phyloP scores from a whole-genome alignment of 2,329 filamentous ascomycete species.

The Trichoderma gracile region DNA sequence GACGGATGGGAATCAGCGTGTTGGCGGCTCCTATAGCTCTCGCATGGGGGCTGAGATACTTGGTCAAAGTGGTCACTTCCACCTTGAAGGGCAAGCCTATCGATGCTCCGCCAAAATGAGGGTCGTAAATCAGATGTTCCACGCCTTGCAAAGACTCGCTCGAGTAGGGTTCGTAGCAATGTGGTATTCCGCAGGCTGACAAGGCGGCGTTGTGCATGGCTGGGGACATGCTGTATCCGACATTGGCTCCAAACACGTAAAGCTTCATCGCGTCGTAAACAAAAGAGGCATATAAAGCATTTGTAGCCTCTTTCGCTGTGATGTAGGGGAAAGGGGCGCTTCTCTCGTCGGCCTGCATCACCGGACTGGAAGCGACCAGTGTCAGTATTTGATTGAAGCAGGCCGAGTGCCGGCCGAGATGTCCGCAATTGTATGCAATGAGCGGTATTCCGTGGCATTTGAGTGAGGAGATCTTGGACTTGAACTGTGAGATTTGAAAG shows the following conservation, averaged over 20 bases:
- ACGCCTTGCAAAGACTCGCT: slow-evolving; percentile 5
- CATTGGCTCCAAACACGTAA: slow-evolving; percentile 18
- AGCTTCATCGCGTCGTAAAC: slow-evolving; percentile 19
- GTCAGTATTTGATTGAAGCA: slow-evolving; percentile 20
- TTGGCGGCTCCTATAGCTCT: slow-evolving; percentile 22
- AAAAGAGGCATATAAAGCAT: slow-evolving; percentile 16
- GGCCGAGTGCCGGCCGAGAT: slow-evolving; percentile 6
- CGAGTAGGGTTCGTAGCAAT: slow-evolving; percentile 12
- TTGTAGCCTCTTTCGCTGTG: slow-evolving; percentile 17
- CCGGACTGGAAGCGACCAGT: slow-evolving; percentile 1
- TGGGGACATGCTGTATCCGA: slow-evolving; percentile 22
- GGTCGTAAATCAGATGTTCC: slow-evolving; percentile 8
- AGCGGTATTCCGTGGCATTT: slow-evolving; percentile 1
- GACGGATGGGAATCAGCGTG: slow-evolving; percentile 17
- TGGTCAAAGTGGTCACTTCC: slow-evolving; percentile 12
- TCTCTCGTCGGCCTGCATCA: neutral
- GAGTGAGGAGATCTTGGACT: neutral
- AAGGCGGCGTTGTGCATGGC: slow-evolving; percentile 21
- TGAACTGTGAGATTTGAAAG: slow-evolving; percentile 3
- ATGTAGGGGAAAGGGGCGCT: slow-evolving; percentile 3
- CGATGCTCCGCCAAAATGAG: slow-evolving; percentile 17
- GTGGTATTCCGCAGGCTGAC: slow-evolving; percentile 11
- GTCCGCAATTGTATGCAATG: slow-evolving; percentile 9
- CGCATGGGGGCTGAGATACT: slow-evolving; percentile 15
- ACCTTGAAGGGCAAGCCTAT: slow-evolving; percentile 18